Evolutionary conservation across 2,329 filamentous ascomycete species (phyloP).

Genomic region (Penicillium thymicola): DNA sequence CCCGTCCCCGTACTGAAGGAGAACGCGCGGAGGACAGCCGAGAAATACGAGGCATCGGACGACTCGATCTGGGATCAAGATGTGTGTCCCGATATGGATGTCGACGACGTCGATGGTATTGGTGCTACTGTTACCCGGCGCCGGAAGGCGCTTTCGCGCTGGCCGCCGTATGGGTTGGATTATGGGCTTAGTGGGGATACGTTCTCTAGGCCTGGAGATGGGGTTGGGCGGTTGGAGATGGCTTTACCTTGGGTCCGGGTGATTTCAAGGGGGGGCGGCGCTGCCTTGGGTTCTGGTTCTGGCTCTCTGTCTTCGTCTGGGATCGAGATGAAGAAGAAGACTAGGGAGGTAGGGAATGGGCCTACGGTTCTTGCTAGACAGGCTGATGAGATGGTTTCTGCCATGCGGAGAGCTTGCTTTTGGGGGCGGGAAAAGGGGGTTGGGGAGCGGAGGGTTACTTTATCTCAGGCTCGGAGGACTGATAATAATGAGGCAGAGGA

Average conservation of each 20-base stretch:
- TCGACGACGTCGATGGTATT: background rate
- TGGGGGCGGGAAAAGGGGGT: constrained; percentile 42
- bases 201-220: constrained; percentile 13
- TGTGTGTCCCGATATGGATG: constrained; percentile 6
- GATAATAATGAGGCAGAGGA: background rate
- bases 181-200: constrained; percentile 25
- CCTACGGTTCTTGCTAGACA: constrained; percentile 36
- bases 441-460: constrained; percentile 36
- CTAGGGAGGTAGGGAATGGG: background rate
- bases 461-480: background rate
- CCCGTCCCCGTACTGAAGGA: constrained; percentile 32
- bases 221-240: constrained; percentile 27
- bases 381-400: constrained; percentile 40
- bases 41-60: background rate
- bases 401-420: constrained; percentile 45
- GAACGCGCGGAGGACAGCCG: background rate
- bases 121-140: constrained; percentile 22
- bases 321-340: background rate
- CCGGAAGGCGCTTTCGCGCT: constrained; percentile 38
- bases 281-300: background rate
- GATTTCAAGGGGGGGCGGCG: constrained; percentile 13
- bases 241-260: constrained; percentile 35
- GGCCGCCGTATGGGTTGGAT: constrained; percentile 40
- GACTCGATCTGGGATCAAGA: constrained; percentile 8
- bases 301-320: background rate